Base-by-base conservation (phyloP, 2,329 filamentous ascomycete species). In the Paecilomyces dactylethromorphus region DNA sequence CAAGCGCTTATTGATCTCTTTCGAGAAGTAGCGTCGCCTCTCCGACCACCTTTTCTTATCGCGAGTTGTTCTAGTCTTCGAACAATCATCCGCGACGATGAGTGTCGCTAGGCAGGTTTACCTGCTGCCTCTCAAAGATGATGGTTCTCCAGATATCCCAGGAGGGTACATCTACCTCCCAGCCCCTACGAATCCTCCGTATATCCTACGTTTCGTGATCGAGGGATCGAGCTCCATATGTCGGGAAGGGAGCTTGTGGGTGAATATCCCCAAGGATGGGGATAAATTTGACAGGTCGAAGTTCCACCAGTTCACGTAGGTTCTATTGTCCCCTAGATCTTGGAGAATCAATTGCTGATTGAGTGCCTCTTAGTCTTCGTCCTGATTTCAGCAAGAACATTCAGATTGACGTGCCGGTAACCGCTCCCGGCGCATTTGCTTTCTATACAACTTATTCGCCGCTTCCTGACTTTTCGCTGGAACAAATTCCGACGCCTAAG, bases 161-260 rank as follows among this genome's bases (percentile, higher is more conserved):
- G 90, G 92, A 68, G 87, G 90, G 66, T 99, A 97, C 80, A 90
- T 97, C 69, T 96, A 96, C 74, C 81, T 99, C 51, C 89, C 92
- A 0, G 87, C 94, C 18, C 87, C 89, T 18, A 84, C 82, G 49
- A 82, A 88, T n/a, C 89, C 81, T 13, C 73, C 89, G 50, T 88
- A 97, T 69, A 84, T 84, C 56, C 81, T 97, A 59, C 88, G 93
- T 60, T 96, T 99, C 75, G 86, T 91, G 66, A 93, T 97, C 66
- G 90, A 97, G 76, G 92, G 94, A 62, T 93, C 91, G 59, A 96
- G 93, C 72, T 96, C 93, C 62, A 94, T 99, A 80, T 97, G 92
- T 75, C 86, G 92, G 65, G 83, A 96, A 76, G 94, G 95, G 60
- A 97, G 90, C 71, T 82, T 99, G 63, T 99, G 94, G 93, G 89